Conservation (phyloP, 495 filamentous ascomycete species). For the Rhypophila decipiens region DNA sequence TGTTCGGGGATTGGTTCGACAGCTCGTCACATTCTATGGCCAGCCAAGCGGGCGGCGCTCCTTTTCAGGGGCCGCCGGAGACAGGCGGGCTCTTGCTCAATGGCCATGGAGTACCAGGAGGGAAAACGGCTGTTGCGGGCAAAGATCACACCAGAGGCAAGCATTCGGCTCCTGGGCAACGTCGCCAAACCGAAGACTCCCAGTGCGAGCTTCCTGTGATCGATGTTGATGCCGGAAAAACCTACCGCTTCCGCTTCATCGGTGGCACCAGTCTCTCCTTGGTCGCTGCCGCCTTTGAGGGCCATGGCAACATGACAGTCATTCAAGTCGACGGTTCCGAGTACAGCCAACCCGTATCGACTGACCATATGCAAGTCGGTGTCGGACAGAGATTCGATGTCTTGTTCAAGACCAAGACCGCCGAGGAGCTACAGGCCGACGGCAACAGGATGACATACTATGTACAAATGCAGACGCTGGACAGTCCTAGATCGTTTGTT, state of each 20-base stretch:
- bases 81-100: constrained; percentile 47
- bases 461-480: constrained; percentile 48
- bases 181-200: constrained; percentile 15
- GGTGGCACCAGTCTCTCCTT: constrained; percentile 48
- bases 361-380: constrained; percentile 46
- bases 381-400: constrained; percentile 52
- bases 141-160: neutral
- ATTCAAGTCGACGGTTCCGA: constrained; percentile 51
- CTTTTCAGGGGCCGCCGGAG: constrained; percentile 43
- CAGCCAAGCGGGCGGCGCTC: constrained; percentile 26
- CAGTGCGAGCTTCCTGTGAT: constrained; percentile 44
- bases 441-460: constrained; percentile 42
- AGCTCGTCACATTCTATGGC: constrained; percentile 39
- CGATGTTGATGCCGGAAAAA: constrained; percentile 49
- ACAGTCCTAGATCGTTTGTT: constrained; percentile 36
- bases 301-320: constrained; percentile 42
- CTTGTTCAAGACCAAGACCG: constrained; percentile 40
- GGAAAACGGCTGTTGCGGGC: constrained; percentile 17
- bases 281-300: constrained; percentile 43
- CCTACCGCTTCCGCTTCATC: constrained; percentile 53
- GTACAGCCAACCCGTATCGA: constrained; percentile 45
- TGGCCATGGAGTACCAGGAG: constrained; percentile 29
- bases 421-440: constrained; percentile 33
- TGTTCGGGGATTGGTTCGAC: constrained; percentile 46
- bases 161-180: neutral